Base-by-base conservation (phyloP, 805 yeast genomes). In the Schizosaccharomyces osmophilus region DNA sequence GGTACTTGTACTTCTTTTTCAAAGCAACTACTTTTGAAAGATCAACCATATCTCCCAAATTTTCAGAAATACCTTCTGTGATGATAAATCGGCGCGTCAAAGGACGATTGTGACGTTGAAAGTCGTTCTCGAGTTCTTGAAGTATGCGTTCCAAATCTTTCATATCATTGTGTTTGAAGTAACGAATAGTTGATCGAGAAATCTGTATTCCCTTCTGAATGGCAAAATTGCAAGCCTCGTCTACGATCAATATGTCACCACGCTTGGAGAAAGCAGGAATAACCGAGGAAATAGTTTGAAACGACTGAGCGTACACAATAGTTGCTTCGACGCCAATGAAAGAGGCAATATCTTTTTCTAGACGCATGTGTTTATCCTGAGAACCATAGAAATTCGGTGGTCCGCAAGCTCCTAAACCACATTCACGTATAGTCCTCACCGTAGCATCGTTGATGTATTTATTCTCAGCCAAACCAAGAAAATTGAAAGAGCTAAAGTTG, bases 341-440 rank as follows among this genome's bases (percentile, higher is more conserved):
- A 41, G 75, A 70, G 13, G 96, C 82, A 63, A 93, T 72, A 64
- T 82, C 84, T 67, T 81, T 81, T 70, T 88, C 95, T 62, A 86
- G 76, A 67, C 83, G 78, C 62, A 82, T 82, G 69, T 93, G 98
- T 55, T 83, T 87, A 17, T 59, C 63, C 72, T 88, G 95, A 63
- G 88, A 85, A 64, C 98, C 98, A 71, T 89, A 93, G 68, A 93
- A 93, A 62, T 95, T 95, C 55, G 97, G 95, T 4, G 98, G 97
- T 51, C 97, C 96, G 75, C 98, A 93, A 0, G 97, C 90, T 65
- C 98, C 98, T 61, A 93, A 97, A 69, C 98, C 98, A 63, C 84
- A 81, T 63, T 76, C 75, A 59, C 75, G 75, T 64, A 93, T 81
- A 26, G 81, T 76, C 39, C 74, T 70, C 61, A 79, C 77, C 4